Base-by-base conservation (phyloP, 371 early-diverging fungal genomes). In the Mucor saturninus region DNA sequence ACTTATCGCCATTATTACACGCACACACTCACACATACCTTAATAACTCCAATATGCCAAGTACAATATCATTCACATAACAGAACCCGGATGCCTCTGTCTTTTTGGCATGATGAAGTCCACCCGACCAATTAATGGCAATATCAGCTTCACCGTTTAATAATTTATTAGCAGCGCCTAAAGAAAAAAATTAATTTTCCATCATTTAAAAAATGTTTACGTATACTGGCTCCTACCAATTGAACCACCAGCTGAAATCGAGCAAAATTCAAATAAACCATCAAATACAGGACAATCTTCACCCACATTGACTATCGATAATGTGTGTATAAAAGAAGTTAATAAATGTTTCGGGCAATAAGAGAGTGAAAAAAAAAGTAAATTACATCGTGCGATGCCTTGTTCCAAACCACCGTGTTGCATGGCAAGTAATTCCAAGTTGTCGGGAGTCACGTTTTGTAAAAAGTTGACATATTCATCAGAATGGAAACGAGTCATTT, bases 381-480 rank as follows among this genome's bases (percentile, higher is more conserved):
- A 79, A 74, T 46, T 88, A 91, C 94, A 97, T 75, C 92, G 90
- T 42, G 86, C 80, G 64, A 83, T 79, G 28, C 83, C 80, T 59
- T 83, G 80, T 51, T 83, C 83, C 26, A 79, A 64, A 48, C 81
- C 76, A 37, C 81, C 83, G 59, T 95, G 91, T 64, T 93, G 92
- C 68, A 89, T 88, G 21, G 84, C 84, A 59, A 94, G 84, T 31
- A 91, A 80, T 40, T 95, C 92, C 62, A 92, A 85, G 69, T 93
- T 96, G 26, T 98, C 98, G 0, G 98, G 96, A 2, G 95, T 94
- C 2, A 99, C 96, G 55, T 92, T 89, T 37, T 91, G 83, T 58
- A 99, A 81, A 75, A 99, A 99, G 68, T 98, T 95, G 64, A 99
- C 95, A 73, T 99, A 99, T 68, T 99, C 99, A 74, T 97, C 95